Evolutionary conservation across 148 eudicot genomes (phyloP).

Genomic region (Rhododendron williamsianum): DNA sequence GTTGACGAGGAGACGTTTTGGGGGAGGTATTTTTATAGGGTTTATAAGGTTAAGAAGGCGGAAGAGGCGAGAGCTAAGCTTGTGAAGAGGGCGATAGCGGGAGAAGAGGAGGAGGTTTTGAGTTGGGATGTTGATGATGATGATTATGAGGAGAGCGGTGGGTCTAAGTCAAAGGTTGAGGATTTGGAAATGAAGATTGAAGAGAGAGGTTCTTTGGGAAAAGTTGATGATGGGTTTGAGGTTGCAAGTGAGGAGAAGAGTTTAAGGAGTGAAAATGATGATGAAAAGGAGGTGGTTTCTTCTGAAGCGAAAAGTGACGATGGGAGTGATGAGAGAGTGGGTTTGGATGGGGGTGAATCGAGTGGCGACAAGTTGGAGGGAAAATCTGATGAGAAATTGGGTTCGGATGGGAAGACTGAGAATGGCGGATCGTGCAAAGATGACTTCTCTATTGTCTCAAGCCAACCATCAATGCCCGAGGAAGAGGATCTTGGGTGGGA

Average conservation of each 20-base stretch:
- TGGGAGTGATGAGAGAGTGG: slow-evolving; percentile 17
- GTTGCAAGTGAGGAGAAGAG: slow-evolving; percentile 12
- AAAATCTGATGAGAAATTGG: slow-evolving; percentile 27
- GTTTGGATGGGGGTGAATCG: slow-evolving; percentile 22
- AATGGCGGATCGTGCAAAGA: slow-evolving; percentile 32
- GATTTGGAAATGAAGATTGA: slow-evolving; percentile 9
- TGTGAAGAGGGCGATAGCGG: slow-evolving; percentile 59
- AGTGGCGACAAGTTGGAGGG: slow-evolving; percentile 17
- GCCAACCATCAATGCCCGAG: slow-evolving; percentile 42
- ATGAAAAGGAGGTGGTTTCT: background rate
- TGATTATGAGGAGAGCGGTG: slow-evolving; percentile 21
- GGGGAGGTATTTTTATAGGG: slow-evolving; percentile 66
- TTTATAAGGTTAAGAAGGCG: slow-evolving; percentile 47
- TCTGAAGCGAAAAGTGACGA: slow-evolving; percentile 15
- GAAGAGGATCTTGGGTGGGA: slow-evolving; percentile 69
- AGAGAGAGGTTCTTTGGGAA: slow-evolving; percentile 8
- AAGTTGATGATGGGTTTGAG: background rate
- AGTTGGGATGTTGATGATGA: slow-evolving; percentile 95
- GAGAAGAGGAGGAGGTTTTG: slow-evolving; percentile 67
- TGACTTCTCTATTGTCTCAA: slow-evolving; percentile 56
- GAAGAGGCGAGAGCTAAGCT: slow-evolving; percentile 58
- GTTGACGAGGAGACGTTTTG: slow-evolving; percentile 65
- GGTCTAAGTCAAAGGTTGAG: slow-evolving; percentile 9
- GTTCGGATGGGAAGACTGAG: slow-evolving; percentile 42
- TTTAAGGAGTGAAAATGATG: slow-evolving; percentile 6